A percentile compares a stretch with the other conserved stretches of the same genome.
Conservation (phyloP, 169 alveolate species). For the Theileria parva region DNA sequence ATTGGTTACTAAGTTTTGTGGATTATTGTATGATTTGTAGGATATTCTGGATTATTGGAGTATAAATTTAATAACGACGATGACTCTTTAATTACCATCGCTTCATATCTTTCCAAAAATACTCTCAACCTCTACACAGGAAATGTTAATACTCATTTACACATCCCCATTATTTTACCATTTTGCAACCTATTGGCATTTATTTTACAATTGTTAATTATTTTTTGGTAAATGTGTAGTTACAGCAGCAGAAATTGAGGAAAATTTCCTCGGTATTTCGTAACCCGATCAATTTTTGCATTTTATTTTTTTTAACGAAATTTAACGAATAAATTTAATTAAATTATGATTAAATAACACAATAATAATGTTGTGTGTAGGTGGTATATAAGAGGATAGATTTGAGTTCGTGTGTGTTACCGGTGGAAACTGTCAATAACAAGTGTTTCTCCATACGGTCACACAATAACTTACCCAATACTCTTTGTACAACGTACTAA, state of each 20-base stretch:
- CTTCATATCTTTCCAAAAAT: conserved; percentile 53
- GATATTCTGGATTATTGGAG: conserved; percentile 49
- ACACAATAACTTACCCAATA: conserved; percentile 40
- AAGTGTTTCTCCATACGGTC: conserved; percentile 74
- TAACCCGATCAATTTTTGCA: no score
- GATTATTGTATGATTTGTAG: conserved; percentile 19
- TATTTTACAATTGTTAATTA: not conserved
- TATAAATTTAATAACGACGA: conserved; percentile 54
- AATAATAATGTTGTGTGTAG: conserved; percentile 13
- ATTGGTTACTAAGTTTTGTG: no score
- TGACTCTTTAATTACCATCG: conserved; percentile 57
- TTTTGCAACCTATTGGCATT: not conserved
- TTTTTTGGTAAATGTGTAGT: no score
- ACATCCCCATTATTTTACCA: not conserved
- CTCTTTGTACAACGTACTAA: conserved; percentile 52
- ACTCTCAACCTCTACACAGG: conserved; percentile 60
- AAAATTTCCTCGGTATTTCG: no score
- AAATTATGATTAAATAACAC: not conserved
- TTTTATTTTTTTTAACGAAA: no score
- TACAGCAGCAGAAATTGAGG: no score
- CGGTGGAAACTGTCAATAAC: conserved; percentile 72
- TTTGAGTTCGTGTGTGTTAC: conserved; percentile 64
- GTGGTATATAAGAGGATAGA: conserved; percentile 63
- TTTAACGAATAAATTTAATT: no score
- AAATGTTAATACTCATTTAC: conserved; percentile 31